Percentiles rank a stretch among this genome's conserved stretches.
phyloP scores from a whole-genome alignment of 768 basidiomycete genomes.

The Trametes cingulata region DNA sequence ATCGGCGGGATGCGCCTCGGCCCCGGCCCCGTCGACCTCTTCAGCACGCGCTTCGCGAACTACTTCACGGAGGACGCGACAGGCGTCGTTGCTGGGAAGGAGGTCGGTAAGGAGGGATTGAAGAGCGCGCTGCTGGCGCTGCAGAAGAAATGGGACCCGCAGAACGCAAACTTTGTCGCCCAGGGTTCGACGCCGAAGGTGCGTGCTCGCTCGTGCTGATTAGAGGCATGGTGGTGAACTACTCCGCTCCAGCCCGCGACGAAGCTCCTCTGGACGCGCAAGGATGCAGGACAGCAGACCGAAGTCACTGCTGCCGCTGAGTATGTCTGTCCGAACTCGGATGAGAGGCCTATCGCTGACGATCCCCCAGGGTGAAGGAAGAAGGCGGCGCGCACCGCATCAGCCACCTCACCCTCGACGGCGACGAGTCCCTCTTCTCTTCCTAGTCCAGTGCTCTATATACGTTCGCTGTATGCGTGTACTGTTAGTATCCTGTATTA shows the following conservation, averaged over 20 bases:
- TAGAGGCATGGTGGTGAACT: background rate
- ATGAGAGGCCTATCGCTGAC: background rate
- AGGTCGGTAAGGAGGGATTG: slow-evolving; percentile 29
- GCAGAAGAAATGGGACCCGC: slow-evolving; percentile 28
- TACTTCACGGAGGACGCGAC: slow-evolving; percentile 27
- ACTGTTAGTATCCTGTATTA: background rate
- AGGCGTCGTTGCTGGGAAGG: slow-evolving; percentile 26
- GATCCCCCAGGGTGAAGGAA: slow-evolving; percentile 17
- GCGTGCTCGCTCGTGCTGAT: background rate
- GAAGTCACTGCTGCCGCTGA: slow-evolving; percentile 26
- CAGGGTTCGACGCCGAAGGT: slow-evolving; percentile 10
- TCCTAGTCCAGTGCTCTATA: background rate
- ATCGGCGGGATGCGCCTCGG: slow-evolving; percentile 25
- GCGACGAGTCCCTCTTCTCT: slow-evolving; percentile 22
- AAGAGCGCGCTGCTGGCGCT: slow-evolving; percentile 30
- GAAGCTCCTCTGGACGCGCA: slow-evolving; percentile 24
- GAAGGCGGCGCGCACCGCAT: slow-evolving; percentile 25
- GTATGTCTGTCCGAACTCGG: slow-evolving; percentile 8
- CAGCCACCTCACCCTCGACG: slow-evolving; percentile 24
- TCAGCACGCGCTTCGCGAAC: slow-evolving; percentile 33
- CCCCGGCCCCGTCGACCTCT: slow-evolving; percentile 34
- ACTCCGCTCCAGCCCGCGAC: slow-evolving; percentile 19
- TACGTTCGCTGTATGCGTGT: background rate
- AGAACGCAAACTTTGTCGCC: slow-evolving; percentile 20
- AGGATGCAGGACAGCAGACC: slow-evolving; percentile 6